These are phyloP conservation scores for Penicillium taxi DNA, from an alignment of 495 filamentous ascomycete genomes.

Conservation along the genomic window DNA sequence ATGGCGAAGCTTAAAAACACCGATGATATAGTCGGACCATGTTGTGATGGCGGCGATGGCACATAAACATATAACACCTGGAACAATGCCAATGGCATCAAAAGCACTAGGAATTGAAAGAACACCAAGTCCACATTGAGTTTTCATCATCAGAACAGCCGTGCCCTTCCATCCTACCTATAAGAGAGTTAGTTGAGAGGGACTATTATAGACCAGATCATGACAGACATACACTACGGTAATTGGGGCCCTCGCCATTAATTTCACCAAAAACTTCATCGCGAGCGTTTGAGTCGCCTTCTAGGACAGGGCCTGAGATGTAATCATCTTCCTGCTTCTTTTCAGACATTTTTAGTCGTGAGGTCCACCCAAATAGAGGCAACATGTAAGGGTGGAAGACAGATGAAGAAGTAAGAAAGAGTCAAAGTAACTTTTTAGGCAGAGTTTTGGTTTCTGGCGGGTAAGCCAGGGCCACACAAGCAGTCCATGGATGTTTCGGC, in stretches of 20 bases:
- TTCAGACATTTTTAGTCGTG: conserved; percentile 11
- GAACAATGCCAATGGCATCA: conserved; percentile 52
- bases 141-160: conserved; percentile 31
- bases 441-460: too few relatives aligned
- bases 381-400: too few relatives aligned
- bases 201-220: too few relatives aligned
- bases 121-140: conserved; percentile 51
- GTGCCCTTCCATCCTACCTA: conserved; percentile 31
- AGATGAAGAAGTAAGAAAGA: too few relatives aligned
- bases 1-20: conserved; percentile 59
- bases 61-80: conserved; percentile 43
- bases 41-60: conserved; percentile 53
- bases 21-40: conserved; percentile 66
- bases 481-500: too few relatives aligned
- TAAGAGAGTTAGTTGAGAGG: conserved; percentile 2
- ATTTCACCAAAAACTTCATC: conserved; percentile 17
- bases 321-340: conserved; percentile 5
- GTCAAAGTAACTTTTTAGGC: too few relatives aligned
- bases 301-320: conserved; percentile 1
- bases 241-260: conserved; percentile 10
- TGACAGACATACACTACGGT: conserved; percentile 7
- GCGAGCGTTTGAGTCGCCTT: conserved; percentile 1
- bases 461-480: too few relatives aligned
- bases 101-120: conserved; percentile 54
- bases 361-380: too few relatives aligned